phyloP scores from a whole-genome alignment of 805 yeast genomes.

The Teunomyces gatunensis region DNA sequence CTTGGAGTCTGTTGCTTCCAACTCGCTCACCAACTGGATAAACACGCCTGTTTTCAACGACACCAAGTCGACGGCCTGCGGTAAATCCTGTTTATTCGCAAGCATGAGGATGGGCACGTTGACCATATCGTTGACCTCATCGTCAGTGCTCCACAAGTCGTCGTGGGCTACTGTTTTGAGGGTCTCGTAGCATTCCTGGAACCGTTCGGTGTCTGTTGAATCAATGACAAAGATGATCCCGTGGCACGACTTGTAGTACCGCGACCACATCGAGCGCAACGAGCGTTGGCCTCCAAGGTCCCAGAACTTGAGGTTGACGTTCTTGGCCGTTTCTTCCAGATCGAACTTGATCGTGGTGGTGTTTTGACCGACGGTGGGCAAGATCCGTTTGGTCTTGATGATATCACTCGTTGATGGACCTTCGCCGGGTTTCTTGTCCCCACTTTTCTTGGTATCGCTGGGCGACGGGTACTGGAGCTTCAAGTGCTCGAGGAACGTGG shows the following conservation, averaged over 20 bases:
- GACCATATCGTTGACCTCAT: slow-evolving; percentile 27
- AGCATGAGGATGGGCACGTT: slow-evolving; percentile 89
- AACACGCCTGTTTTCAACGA: slow-evolving; percentile 76
- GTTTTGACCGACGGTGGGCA: slow-evolving; percentile 96
- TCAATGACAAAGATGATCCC: slow-evolving; percentile 92
- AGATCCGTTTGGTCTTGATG: slow-evolving; percentile 54
- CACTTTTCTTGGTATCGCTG: slow-evolving; percentile 14
- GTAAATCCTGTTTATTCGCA: slow-evolving; percentile 88
- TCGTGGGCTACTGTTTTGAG: slow-evolving; percentile 47
- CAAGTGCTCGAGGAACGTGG: slow-evolving; percentile 45
- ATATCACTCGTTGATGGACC: slow-evolving; percentile 19
- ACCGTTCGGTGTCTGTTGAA: slow-evolving; percentile 78
- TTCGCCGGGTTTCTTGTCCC: slow-evolving; percentile 8
- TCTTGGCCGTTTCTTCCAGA: slow-evolving; percentile 41
- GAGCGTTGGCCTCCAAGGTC: slow-evolving; percentile 94
- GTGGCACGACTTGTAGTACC: slow-evolving; percentile 82
- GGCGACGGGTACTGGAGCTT: slow-evolving; percentile 36
- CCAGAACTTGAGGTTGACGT: slow-evolving; percentile 76
- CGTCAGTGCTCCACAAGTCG: slow-evolving; percentile 38
- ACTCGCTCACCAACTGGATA: slow-evolving; percentile 74
- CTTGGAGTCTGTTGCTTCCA: slow-evolving; percentile 88
- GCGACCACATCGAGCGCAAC: slow-evolving; percentile 82
- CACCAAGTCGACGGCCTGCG: slow-evolving; percentile 45
- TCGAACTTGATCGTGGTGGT: slow-evolving; percentile 43
- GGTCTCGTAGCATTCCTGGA: slow-evolving; percentile 77